Evolutionary conservation across 768 basidiomycete genomes (phyloP).

Genomic region (Krasilnikovozyma curviuscula): DNA sequence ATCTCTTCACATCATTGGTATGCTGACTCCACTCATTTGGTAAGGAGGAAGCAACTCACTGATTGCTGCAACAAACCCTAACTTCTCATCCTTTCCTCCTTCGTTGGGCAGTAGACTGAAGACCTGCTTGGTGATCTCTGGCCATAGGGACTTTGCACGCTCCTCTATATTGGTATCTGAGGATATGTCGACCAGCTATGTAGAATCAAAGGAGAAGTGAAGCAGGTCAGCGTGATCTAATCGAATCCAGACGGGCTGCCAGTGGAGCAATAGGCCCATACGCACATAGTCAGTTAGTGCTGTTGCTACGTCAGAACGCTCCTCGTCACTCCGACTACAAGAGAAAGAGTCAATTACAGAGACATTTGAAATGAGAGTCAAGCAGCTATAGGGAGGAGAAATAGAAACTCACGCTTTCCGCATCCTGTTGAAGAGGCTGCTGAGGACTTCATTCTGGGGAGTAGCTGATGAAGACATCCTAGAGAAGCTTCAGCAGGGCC

Average conservation of each 20-base stretch:
- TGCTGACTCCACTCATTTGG: slow-evolving; percentile 17
- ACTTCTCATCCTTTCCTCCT: slow-evolving; percentile 53
- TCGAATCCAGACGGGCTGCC: not conserved
- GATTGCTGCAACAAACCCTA: slow-evolving; percentile 74
- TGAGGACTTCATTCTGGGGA: no score
- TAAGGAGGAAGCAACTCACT: slow-evolving; percentile 33
- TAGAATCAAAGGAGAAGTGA: not conserved
- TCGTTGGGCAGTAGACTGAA: slow-evolving; percentile 71
- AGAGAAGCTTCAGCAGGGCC: no score
- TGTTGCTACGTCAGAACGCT: slow-evolving; percentile 16
- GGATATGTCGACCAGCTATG: slow-evolving; percentile 10
- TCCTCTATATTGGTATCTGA: slow-evolving; percentile 11
- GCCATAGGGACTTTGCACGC: slow-evolving; percentile 20
- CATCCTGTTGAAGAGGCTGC: no score
- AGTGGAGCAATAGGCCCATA: not conserved
- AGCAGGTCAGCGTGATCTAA: not conserved
- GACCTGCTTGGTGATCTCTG: slow-evolving; percentile 55
- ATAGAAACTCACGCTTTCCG: no score
- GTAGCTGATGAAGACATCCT: no score
- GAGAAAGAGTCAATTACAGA: slow-evolving; percentile 3
- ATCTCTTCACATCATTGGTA: slow-evolving; percentile 61
- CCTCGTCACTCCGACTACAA: slow-evolving; percentile 16
- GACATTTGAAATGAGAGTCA: no score
- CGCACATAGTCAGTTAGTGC: slow-evolving; percentile 18
- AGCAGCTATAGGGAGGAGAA: no score